A percentile compares a stretch with the other conserved stretches of the same genome.
Evolutionary conservation across 495 filamentous ascomycete species (phyloP).

Genomic region (Penicillium steckii): DNA sequence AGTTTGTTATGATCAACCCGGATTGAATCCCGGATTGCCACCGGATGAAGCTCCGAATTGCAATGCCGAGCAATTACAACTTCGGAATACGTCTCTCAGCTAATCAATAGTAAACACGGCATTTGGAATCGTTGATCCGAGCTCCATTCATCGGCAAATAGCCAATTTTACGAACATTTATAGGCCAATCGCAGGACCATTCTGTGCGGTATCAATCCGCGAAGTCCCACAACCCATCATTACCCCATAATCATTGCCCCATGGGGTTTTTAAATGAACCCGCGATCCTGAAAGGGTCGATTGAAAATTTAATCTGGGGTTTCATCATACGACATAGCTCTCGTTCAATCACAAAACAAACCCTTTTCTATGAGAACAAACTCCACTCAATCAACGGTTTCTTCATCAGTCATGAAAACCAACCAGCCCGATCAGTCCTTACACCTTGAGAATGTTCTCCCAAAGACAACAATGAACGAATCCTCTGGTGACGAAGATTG

Average conservation of each 20-base stretch:
- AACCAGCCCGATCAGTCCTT: constrained; percentile 4
- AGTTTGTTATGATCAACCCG: neutral
- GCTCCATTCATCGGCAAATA: neutral
- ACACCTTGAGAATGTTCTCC: constrained; percentile 19
- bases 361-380: neutral
- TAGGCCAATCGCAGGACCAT: neutral
- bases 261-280: constrained; percentile 6
- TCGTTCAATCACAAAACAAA: neutral
- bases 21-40: constrained; percentile 3
- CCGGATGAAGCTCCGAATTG: constrained; percentile 14
- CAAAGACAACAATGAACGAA: neutral
- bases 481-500: constrained; percentile 1
- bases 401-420: constrained; percentile 2
- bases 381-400: too few species aligned
- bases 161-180: neutral
- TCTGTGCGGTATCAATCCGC: constrained; percentile 2
- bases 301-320: neutral
- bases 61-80: neutral
- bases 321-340: neutral
- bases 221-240: constrained; percentile 5
- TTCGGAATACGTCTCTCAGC: constrained; percentile 1
- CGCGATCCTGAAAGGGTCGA: neutral
- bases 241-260: neutral
- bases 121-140: neutral
- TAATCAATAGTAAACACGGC: neutral